Evolutionary conservation across 2,329 filamentous ascomycete genomes (phyloP), one percentile per base, ranked within the genome.

Genomic region (Fusarium odoratissimum): DNA sequence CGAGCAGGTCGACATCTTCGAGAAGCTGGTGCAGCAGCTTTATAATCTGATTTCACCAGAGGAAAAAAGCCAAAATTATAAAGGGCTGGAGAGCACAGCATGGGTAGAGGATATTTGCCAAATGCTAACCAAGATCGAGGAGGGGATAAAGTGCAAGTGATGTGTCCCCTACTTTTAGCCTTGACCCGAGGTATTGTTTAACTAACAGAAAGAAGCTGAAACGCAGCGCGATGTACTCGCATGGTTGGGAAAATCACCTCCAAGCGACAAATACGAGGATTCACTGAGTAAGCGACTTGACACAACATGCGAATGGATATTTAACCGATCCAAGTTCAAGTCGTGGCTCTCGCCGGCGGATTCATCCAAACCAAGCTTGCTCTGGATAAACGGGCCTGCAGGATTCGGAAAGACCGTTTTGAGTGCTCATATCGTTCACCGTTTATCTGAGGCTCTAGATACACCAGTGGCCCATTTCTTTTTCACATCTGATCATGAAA

Each of bases 331-430:
- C 2, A 2, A 8, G 0, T 60, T 52, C 11, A 19, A 31, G 1
- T 14, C 11, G 0, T 67, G 61, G 64, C 6, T 46, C 0, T 45
- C 38, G 0, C n/a, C 9, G 3, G 9, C 4, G 0, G 10, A 21
- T 2, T 0, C 33, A 12, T 3, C 25, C 0, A 25, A n/a, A 1
- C 19, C 30, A 12, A 25, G 13, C 0, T 7, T 65, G 0, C 33
- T 71, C 0, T 71, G 68, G 68, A 51, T 71, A 1, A 57, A 61
- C 1, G 66, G 61, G 0, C 70, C 65, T 1, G 55, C 74, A 6
- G 76, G 80, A 0, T 81, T 79, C 21, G 80, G 80, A 3, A 83
- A 83, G 62, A 83, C 81, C 0, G 45, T 82, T 2, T 64, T 82
- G 0, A 79, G 79, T 57, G 75, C 81, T 3, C 72, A 63, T 12